phyloP scores from a whole-genome alignment of 2,329 filamentous ascomycete species.

The Harringtonia aguacate region DNA sequence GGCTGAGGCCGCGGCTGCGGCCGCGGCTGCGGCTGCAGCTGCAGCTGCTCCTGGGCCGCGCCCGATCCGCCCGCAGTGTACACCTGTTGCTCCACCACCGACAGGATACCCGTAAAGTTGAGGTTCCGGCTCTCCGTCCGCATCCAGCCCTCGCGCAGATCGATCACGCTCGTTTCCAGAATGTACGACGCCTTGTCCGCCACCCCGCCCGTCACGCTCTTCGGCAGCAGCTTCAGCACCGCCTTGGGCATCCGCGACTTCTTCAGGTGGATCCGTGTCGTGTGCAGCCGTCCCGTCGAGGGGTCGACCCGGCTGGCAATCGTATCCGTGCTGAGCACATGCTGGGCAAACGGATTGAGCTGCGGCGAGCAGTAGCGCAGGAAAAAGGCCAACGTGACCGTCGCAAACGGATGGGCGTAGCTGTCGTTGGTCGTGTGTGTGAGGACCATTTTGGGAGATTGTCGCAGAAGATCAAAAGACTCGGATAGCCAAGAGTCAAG shows the following conservation, averaged over 20 bases:
- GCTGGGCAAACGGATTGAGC: conserved; percentile 68
- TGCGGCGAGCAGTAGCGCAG: conserved; percentile 66
- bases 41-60: conserved; percentile 11
- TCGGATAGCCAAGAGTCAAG: no score
- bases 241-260: conserved; percentile 66
- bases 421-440: conserved; percentile 56
- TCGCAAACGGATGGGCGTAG: conserved; percentile 73
- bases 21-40: neutral
- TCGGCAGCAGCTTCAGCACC: conserved; percentile 64
- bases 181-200: conserved; percentile 68
- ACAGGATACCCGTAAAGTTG: conserved; percentile 71
- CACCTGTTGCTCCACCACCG: conserved; percentile 64
- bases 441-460: conserved; percentile 42
- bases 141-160: conserved; percentile 75
- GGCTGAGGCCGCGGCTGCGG: neutral
- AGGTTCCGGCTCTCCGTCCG: conserved; percentile 70
- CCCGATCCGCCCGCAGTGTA: no score
- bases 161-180: conserved; percentile 68
- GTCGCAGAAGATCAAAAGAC: conserved; percentile 16
- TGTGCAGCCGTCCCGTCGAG: conserved; percentile 63
- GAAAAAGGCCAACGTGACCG: conserved; percentile 82
- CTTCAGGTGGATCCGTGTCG: conserved; percentile 72
- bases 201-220: conserved; percentile 53
- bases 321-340: conserved; percentile 76
- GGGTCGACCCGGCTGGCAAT: conserved; percentile 65